phyloP scores from a whole-genome alignment of 2,329 filamentous ascomycete genomes.

The Scedosporium apiospermum region DNA sequence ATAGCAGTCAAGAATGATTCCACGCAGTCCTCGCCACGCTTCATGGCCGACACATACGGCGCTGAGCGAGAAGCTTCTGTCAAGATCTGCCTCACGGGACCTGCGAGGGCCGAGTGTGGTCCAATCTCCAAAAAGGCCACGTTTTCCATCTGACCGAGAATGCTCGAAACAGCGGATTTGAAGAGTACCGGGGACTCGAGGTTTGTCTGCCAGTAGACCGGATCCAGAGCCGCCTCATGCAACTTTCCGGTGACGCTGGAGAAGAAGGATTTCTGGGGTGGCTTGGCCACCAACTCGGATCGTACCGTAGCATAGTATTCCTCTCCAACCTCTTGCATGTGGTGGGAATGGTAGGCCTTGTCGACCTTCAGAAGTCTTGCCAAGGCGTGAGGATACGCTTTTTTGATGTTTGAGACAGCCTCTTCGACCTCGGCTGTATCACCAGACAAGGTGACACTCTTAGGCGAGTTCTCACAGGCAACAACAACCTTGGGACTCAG shows the following conservation, averaged over 20 bases:
- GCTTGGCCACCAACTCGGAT: background rate
- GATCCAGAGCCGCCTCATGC: background rate
- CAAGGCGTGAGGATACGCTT: conserved; percentile 19
- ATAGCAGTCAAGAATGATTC: conserved; percentile 32
- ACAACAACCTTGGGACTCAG: conserved; percentile 14
- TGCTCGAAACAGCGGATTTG: conserved; percentile 9
- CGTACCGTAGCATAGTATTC: conserved; percentile 1
- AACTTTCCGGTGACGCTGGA: conserved; percentile 6
- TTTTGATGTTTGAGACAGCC: background rate
- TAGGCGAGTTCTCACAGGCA: conserved; percentile 28
- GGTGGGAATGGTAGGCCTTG: conserved; percentile 30
- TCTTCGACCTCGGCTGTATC: conserved; percentile 16
- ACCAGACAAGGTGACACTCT: conserved; percentile 25
- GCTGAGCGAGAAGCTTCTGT: background rate
- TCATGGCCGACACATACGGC: conserved; percentile 11
- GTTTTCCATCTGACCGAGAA: background rate
- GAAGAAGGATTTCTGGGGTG: background rate
- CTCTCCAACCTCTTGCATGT: background rate
- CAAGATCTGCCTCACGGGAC: conserved; percentile 14
- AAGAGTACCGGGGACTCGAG: conserved; percentile 20
- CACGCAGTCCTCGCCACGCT: conserved; percentile 9
- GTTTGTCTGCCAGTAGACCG: conserved; percentile 20
- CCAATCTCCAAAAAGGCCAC: conserved; percentile 17
- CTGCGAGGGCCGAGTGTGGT: conserved; percentile 14
- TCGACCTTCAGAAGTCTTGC: conserved; percentile 24